Base-by-base conservation (phyloP, 1,139 yeast species). In the Hanseniaspora gamundiae region DNA sequence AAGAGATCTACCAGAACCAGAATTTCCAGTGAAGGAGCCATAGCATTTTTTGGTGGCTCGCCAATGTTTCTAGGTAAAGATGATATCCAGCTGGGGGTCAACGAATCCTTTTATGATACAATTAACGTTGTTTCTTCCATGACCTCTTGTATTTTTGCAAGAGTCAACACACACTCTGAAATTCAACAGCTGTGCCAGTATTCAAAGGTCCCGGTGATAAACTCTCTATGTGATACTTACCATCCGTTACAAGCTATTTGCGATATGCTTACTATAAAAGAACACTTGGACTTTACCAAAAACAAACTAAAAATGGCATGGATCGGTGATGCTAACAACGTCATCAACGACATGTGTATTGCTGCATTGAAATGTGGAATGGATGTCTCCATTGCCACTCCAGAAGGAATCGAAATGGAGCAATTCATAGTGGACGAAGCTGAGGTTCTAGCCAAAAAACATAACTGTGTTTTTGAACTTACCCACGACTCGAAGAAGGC, bases 241-340 rank as follows among this genome's bases (percentile, higher is more conserved):
- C 98, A 91, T 62, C 98, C 98, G 14, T 69, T 91, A 54, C 98
- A 91, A 66, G 95, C 97, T 3, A 83, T 91, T 51, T 78, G 97
- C 45, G 98, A 91, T 62, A 59, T 91, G 48, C 68, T 86, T 54
- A 87, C 97, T 4, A 83, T 91, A 47, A 78, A 80, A 52, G 96
- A 91, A 63, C 64, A 80, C 4, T 83, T 86, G 58, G 78, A 76
- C 2, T 60, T 54, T 35, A 59, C 55, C 26, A 55, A 55, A 36
- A 61, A 66, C 40, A 62, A 64, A 19, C 71, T 87, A 52, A 88
- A 87, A 56, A 68, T 91, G 47, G 78, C 96, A 2, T 91, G 98
- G 98, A 77, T 91, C 24, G 98, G 98, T 47, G 98, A 91, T 61
- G 80, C 97, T 39, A 91, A 91, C 62, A 91, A 91, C 58, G 98